phyloP scores from a whole-genome alignment of 2,329 filamentous ascomycete species.

The Penicillium expansum region DNA sequence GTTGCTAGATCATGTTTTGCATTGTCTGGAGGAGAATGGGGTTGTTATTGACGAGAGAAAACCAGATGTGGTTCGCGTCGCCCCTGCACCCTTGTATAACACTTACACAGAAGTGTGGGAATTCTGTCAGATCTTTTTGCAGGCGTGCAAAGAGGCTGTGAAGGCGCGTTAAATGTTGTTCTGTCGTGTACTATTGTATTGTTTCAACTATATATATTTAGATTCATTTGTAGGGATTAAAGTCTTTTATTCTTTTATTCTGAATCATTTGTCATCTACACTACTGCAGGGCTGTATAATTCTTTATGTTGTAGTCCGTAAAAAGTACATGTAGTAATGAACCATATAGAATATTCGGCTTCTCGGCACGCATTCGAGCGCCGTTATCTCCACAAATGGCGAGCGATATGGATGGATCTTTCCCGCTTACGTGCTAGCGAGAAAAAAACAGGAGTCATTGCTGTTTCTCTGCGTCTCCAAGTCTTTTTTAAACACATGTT shows the following conservation, averaged over 20 bases:
- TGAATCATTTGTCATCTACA: background rate
- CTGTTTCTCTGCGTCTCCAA: background rate
- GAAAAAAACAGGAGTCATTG: background rate
- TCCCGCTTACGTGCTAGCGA: conserved; percentile 4
- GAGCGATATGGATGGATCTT: conserved; percentile 4
- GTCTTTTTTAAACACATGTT: no score
- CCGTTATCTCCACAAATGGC: conserved; percentile 12
- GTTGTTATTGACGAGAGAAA: conserved; percentile 80
- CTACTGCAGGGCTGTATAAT: background rate
- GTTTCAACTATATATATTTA: background rate
- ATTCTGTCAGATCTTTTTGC: conserved; percentile 56
- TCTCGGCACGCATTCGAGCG: conserved; percentile 16
- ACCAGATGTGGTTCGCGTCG: conserved; percentile 79
- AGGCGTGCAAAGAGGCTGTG: conserved; percentile 46
- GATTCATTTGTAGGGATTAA: background rate
- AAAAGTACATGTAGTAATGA: no score
- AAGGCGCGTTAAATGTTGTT: conserved; percentile 8
- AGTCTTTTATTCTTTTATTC: background rate
- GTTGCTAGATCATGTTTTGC: conserved; percentile 66
- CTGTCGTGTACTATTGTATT: background rate
- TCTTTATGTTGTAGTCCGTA: background rate
- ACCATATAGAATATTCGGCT: conserved; percentile 14
- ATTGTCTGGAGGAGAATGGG: conserved; percentile 62
- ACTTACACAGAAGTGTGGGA: conserved; percentile 69
- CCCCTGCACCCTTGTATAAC: conserved; percentile 82